Evolutionary conservation across 192 early-diverging fungal genomes (phyloP).

Genomic region (Piromyces finnis): DNA sequence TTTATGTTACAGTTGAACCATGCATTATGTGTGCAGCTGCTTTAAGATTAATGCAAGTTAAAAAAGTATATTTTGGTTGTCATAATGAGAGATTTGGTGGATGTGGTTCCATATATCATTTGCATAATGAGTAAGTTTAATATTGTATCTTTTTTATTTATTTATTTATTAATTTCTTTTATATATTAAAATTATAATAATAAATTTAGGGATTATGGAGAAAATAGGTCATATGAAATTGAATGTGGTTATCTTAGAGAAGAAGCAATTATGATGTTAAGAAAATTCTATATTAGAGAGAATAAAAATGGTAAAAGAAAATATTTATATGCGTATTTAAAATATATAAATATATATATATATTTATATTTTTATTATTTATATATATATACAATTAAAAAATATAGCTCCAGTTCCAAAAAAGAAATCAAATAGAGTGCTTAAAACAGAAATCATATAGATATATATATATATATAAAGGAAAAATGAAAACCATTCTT

Average conservation of each 20-base stretch:
- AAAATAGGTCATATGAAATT: slow-evolving; percentile 28
- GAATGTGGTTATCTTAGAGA: slow-evolving; percentile 52
- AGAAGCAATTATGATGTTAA: slow-evolving; percentile 69
- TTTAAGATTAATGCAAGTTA: slow-evolving; percentile 56
- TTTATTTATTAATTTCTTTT: no score
- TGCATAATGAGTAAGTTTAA: slow-evolving; percentile 50
- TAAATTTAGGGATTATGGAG: slow-evolving; percentile 1
- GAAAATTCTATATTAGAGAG: slow-evolving; percentile 85
- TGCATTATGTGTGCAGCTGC: slow-evolving; percentile 97
- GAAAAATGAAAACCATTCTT: no score
- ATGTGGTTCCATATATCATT: slow-evolving; percentile 71
- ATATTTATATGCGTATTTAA: neutral
- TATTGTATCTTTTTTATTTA: no score
- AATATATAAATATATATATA: neutral
- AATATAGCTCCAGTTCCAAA: slow-evolving; percentile 63
- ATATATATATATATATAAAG: no score
- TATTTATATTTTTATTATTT: neutral
- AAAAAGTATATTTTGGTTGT: slow-evolving; percentile 80
- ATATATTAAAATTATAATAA: no score
- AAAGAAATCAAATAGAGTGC: slow-evolving; percentile 63
- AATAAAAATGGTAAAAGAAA: slow-evolving; percentile 54
- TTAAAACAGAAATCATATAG: slow-evolving; percentile 60
- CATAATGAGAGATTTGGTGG: slow-evolving; percentile 92
- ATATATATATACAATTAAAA: neutral
- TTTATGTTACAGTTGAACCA: slow-evolving; percentile 96